These are phyloP conservation scores for Cryphonectria parasitica DNA, from an alignment of 2,329 filamentous ascomycete genomes.

Conservation along the genomic window DNA sequence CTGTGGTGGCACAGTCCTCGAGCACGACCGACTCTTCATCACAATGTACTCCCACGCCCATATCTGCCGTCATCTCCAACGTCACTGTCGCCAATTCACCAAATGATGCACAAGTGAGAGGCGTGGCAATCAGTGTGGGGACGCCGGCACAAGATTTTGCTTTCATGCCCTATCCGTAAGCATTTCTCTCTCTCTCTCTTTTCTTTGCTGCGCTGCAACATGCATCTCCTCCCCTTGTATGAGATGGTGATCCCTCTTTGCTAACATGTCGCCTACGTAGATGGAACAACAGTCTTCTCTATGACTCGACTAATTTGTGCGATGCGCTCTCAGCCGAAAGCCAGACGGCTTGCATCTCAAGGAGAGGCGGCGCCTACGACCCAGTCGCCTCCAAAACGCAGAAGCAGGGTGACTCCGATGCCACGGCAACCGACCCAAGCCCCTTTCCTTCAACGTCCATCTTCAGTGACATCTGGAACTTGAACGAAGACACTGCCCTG, in stretches of 20 bases:
- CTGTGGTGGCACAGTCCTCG: slow-evolving; percentile 1
- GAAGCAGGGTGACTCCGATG: not conserved
- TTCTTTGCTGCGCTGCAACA: no score
- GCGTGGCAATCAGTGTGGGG: slow-evolving; percentile 13
- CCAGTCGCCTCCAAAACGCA: slow-evolving; percentile 5
- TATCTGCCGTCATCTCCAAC: slow-evolving; percentile 10
- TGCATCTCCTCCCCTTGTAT: no score
- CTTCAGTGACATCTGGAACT: slow-evolving; percentile 7
- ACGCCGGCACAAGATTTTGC: slow-evolving; percentile 14
- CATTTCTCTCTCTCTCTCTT: not conserved
- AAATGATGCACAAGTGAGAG: slow-evolving; percentile 6
- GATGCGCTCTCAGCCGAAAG: slow-evolving; percentile 3
- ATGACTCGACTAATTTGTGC: slow-evolving; percentile 9
- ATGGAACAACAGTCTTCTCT: slow-evolving; percentile 10
- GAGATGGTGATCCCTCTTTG: not conserved
- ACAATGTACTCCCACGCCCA: slow-evolving; percentile 5
- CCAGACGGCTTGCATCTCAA: slow-evolving; percentile 7
- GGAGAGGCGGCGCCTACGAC: slow-evolving; percentile 17
- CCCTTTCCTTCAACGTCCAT: slow-evolving; percentile 5
- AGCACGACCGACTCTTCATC: not conserved
- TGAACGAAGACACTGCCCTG: slow-evolving; percentile 30
- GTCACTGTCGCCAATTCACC: slow-evolving; percentile 16
- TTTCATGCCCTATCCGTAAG: slow-evolving; percentile 15
- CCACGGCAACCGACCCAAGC: slow-evolving; percentile 4
- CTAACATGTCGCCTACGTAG: not conserved